These are phyloP conservation scores for Trametes cingulata DNA, from an alignment of 768 basidiomycete genomes.

Conservation along the genomic window DNA sequence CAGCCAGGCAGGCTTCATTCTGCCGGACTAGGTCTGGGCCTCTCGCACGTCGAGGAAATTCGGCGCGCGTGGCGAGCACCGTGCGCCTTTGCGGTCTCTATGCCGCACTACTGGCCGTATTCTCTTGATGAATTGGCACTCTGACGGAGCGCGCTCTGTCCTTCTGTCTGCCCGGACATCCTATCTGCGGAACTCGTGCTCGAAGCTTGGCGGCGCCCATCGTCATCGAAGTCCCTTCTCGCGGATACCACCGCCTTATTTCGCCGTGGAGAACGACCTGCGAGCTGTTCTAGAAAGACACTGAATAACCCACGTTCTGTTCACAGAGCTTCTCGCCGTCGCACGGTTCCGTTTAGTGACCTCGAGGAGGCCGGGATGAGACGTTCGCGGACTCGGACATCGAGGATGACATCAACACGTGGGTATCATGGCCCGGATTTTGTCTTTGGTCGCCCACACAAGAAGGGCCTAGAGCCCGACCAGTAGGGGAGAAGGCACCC, in stretches of 20 bases:
- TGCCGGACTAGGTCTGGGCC: not conserved
- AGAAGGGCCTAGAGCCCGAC: constrained; percentile 9
- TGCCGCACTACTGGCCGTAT: constrained; percentile 1
- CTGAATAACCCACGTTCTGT: not conserved
- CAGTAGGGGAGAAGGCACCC: constrained; percentile 13
- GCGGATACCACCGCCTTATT: not conserved
- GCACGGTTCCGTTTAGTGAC: not conserved
- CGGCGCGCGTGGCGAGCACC: not conserved
- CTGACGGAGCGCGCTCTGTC: not conserved
- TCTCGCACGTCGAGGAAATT: constrained; percentile 1
- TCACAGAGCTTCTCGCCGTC: not conserved
- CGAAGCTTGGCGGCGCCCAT: not conserved
- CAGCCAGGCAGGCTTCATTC: not conserved
- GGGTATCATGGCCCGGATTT: constrained; percentile 7
- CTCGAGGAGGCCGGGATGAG: not conserved
- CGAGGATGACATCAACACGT: constrained; percentile 19
- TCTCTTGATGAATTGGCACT: not conserved
- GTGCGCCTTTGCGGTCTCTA: not conserved
- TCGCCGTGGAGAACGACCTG: not conserved
- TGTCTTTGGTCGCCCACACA: not conserved
- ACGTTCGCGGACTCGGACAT: constrained; percentile 6
- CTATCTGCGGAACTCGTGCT: constrained; percentile 10
- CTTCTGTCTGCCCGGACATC: constrained; percentile 9
- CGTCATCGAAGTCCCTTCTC: constrained; percentile 4
- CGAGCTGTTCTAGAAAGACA: not conserved